These are phyloP conservation scores for Globisporangium paddicum DNA, from an alignment of 352 stramenopile species.

Conservation along the genomic window DNA sequence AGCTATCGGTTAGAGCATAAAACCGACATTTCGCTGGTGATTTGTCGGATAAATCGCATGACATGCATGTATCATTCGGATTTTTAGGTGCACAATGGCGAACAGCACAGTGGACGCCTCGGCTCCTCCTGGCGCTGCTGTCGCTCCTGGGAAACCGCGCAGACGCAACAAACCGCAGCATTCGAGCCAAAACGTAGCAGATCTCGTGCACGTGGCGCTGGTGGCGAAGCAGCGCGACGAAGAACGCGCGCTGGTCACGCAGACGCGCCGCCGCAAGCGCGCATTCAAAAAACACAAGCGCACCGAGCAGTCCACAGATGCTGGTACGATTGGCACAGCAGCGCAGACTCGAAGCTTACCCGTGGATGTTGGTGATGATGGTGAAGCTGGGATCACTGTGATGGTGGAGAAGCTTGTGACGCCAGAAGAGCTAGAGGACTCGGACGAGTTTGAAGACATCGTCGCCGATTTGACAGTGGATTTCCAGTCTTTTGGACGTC, in stretches of 20 bases:
- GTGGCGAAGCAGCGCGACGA: not conserved
- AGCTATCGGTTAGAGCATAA: too few relatives aligned
- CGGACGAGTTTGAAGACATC: slow-evolving; percentile 47
- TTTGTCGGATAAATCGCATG: too few relatives aligned
- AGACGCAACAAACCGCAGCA: not conserved
- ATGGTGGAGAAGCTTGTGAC: slow-evolving; percentile 25
- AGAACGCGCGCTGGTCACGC: not conserved
- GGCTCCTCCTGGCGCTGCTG: not conserved
- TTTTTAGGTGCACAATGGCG: too few relatives aligned
- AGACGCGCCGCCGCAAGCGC: slow-evolving; percentile 8
- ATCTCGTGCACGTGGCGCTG: slow-evolving; percentile 2
- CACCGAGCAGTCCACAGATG: not conserved
- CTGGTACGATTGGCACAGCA: not conserved
- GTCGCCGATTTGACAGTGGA: slow-evolving; percentile 20
- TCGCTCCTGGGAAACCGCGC: not conserved
- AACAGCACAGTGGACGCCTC: not conserved
- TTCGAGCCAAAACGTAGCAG: not conserved
- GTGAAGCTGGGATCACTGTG: not conserved
- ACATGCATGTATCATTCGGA: too few relatives aligned
- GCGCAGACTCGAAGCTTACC: not conserved
- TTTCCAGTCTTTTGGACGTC: not conserved
- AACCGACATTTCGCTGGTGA: too few relatives aligned
- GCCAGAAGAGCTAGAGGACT: slow-evolving; percentile 41
- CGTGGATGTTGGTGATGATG: not conserved
- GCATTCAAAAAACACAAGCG: slow-evolving; percentile 1